Evolutionary conservation across 2,329 filamentous ascomycete species (phyloP), one percentile per base, ranked within the genome.

Genomic region (Apiospora pterosperma): DNA sequence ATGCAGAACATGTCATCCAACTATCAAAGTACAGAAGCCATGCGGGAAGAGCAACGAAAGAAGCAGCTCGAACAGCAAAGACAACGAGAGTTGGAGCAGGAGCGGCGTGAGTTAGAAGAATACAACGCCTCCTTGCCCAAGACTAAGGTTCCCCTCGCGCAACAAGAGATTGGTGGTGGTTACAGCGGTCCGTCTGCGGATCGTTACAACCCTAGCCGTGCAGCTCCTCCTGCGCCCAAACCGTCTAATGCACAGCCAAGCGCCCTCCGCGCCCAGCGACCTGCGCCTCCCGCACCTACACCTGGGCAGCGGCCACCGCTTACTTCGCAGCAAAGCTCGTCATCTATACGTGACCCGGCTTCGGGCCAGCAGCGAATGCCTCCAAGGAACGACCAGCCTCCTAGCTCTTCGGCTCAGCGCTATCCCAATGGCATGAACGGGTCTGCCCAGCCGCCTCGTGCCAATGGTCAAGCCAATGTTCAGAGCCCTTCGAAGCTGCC

Each of bases 51-150:
- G 67, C 82, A 87, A 71, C 85, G 86, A 38, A 85, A 88, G 73
- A 86, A 88, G 72, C 87, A 91, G 73, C 73, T 83, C 7, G 88
- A 91, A 69, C 80, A 85, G 36, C 86, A 89, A 69, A 79, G 81
- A 36, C 82, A 86, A 64, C 78, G 81, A 48, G 85, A 89, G 68
- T 80, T 83, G 1, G 86, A 88, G 68, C 90, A 93, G 70, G 87
- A 89, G 72, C 85, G 92, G 63, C 87, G 90, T 69, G 93, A 97
- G 62, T 83, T 92, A 70, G 93, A 96, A 74, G 92, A 89, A 21
- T 97, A 97, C 78, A 97, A 98, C 76, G 91, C 92, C 39, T 93
- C 92, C 28, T 80, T 97, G 66, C 95, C 93, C 36, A 91, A 97
- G 81, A 89, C 85, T 68, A 92, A 92, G 75, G 80, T 89, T 12